These are phyloP conservation scores for Xylaria venustula DNA, from an alignment of 495 filamentous ascomycete species.

Conservation along the genomic window DNA sequence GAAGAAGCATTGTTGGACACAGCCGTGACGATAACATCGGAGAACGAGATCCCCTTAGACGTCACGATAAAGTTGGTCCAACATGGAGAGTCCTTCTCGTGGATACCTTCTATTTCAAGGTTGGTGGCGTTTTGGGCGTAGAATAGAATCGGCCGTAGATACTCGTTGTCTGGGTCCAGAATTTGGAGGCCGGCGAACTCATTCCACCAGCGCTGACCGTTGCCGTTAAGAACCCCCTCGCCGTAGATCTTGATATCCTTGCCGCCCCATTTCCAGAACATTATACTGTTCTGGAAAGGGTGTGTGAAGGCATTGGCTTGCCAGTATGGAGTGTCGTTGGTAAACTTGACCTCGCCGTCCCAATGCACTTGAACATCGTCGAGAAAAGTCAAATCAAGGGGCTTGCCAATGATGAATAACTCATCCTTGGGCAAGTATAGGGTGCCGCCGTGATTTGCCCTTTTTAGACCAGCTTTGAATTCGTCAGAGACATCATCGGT, in stretches of 20 bases:
- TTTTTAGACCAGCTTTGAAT: conserved; percentile 50
- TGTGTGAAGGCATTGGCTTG: conserved; percentile 56
- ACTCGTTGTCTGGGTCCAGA: conserved; percentile 50
- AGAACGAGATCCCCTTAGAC: conserved; percentile 51
- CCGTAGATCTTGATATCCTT: conserved; percentile 57
- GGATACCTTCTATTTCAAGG: conserved; percentile 54
- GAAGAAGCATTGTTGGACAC: conserved; percentile 52
- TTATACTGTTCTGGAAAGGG: conserved; percentile 58
- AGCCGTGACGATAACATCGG: conserved; percentile 53
- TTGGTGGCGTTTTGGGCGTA: conserved; percentile 56
- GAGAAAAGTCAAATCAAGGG: conserved; percentile 56
- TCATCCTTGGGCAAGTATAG: conserved; percentile 50
- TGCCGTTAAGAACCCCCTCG: conserved; percentile 52
- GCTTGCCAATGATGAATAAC: conserved; percentile 56
- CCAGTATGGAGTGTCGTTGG: conserved; percentile 58
- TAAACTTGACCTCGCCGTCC: conserved; percentile 60
- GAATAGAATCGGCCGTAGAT: conserved; percentile 56
- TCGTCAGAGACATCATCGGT: conserved; percentile 54
- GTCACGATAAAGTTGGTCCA: conserved; percentile 60
- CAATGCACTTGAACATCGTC: conserved; percentile 55
- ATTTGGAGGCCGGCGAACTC: conserved; percentile 33
- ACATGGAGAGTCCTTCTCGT: conserved; percentile 56
- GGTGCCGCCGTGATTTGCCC: conserved; percentile 55
- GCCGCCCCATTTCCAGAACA: conserved; percentile 62
- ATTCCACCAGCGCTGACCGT: conserved; percentile 45